Conservation (phyloP, 1,284 basidiomycete species). For the Ganoderma lingzhi region DNA sequence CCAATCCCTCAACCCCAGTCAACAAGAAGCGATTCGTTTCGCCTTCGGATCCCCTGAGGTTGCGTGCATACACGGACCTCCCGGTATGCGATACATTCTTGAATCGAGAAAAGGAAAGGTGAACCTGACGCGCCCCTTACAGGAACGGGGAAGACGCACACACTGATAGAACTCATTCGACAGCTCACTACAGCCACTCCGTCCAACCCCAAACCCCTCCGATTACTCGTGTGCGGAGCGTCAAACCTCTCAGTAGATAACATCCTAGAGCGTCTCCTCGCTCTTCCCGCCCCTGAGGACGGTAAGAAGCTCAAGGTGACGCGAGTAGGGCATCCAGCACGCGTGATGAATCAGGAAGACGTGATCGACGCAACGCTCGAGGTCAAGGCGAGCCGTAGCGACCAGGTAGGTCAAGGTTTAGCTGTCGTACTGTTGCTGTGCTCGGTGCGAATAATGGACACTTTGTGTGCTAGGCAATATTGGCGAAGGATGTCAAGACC, state of each 20-base stretch:
- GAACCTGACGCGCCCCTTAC: conserved; percentile 20
- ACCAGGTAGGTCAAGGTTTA: conserved; percentile 56
- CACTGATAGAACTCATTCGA: conserved; percentile 89
- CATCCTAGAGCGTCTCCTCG: conserved; percentile 83
- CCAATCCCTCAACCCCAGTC: conserved; percentile 80
- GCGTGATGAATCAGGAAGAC: conserved; percentile 79
- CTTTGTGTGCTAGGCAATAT: conserved; percentile 53
- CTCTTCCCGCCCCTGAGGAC: conserved; percentile 57
- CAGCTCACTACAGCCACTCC: conserved; percentile 72
- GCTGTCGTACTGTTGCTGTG: background rate
- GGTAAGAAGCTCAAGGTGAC: conserved; percentile 68
- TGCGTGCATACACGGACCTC: conserved; percentile 96
- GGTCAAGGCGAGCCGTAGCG: conserved; percentile 81
- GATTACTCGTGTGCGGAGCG: conserved; percentile 88
- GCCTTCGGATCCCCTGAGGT: conserved; percentile 79
- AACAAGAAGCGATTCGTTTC: conserved; percentile 83
- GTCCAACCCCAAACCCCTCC: conserved; percentile 56
- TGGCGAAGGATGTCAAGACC: conserved; percentile 86
- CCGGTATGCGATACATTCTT: conserved; percentile 61
- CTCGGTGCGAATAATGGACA: background rate
- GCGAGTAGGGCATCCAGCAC: conserved; percentile 91
- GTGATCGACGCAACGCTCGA: conserved; percentile 89
- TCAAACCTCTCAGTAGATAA: conserved; percentile 95
- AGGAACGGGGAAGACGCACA: conserved; percentile 94
- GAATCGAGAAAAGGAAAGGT: too few relatives aligned